Evolutionary conservation across 768 basidiomycete species (phyloP).

Genomic region (Leccinum rimulosum): DNA sequence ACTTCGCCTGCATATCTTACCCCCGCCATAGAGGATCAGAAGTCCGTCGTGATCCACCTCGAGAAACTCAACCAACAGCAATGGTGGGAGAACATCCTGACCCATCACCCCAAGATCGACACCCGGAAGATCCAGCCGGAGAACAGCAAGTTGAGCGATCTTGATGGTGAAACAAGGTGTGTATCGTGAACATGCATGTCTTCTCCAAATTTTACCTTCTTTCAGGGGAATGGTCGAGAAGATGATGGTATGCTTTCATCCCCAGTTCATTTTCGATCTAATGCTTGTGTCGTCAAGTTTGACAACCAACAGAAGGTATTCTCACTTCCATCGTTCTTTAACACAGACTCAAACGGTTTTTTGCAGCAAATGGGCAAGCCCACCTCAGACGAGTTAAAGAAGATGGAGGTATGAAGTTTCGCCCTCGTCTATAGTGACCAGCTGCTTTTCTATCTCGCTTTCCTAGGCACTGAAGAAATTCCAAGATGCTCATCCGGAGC

Average conservation of each 20-base stretch:
- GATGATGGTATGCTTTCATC: constrained; percentile 91
- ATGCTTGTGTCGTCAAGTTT: constrained; percentile 32
- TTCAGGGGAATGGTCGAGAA: constrained; percentile 96
- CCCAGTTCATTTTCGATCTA: constrained; percentile 4
- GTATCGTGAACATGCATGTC: constrained; percentile 10
- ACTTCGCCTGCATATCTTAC: constrained; percentile 6
- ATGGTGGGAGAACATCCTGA: constrained; percentile 98
- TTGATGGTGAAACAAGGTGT: constrained; percentile 92
- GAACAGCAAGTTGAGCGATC: constrained; percentile 93
- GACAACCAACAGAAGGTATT: constrained; percentile 44
- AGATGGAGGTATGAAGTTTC: constrained; percentile 64
- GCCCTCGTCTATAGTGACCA: background rate
- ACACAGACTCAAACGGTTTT: background rate
- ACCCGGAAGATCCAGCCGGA: constrained; percentile 93
- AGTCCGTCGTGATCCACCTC: constrained; percentile 69
- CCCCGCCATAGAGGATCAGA: constrained; percentile 66
- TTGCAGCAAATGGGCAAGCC: constrained; percentile 91
- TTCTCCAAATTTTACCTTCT: constrained; percentile 10
- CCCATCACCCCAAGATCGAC: constrained; percentile 95
- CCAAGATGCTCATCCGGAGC: constrained; percentile 85
- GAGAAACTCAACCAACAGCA: constrained; percentile 85
- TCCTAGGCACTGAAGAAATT: constrained; percentile 81
- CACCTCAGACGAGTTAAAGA: constrained; percentile 91
- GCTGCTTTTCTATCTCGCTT: background rate
- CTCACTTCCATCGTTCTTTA: background rate